Base-by-base conservation (phyloP, 768 basidiomycete species). In the Tremella yokohamensis region DNA sequence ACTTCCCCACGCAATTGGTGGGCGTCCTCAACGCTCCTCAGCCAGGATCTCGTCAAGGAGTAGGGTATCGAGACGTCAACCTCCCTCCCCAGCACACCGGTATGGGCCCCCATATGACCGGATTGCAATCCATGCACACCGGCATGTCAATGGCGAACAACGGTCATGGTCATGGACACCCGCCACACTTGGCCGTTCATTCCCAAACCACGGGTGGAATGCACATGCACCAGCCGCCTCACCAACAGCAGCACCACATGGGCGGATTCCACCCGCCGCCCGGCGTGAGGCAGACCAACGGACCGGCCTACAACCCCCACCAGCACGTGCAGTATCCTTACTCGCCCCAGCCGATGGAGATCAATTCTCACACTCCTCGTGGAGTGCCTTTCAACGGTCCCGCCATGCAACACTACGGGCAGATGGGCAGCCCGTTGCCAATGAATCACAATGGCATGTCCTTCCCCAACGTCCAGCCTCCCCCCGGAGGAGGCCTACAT, bases 1-100 rank as follows among this genome's bases (percentile, higher is more conserved):
- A 97, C 77, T 84, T 88, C 63, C 93, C 94, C 24, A 89, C 90
- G 0, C 87, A 90, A 38, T 79, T 97, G 40, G 89, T 90, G 68
- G 90, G 88, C 40, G 83, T 93, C 20, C 80, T 89, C 40, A 88
- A 89, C 20, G 83, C 85, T 11, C 70, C 65, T 51, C 63, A 56
- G 24, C 63, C 62, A 20, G 63, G 60, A 16, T 40, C 59, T 39
- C 59, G 51, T 42, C 57, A 53, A 50, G 52, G 49, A 20, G 20
- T 57, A 3, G 63, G 56, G 15, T 64, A 64, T 37, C 58, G 66
- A 25, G 56, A 49, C 18, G 49, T 56, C 56, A 51, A 38, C 25
- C 25, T 62, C 3, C 38, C 54, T n/a, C 40, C 29, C 12, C 55
- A 61, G 38, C 44, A n/a, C 34, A 61, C 49, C 15, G 57, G 56